Evolutionary conservation across 139 green algal species (phyloP).

Genomic region (Chlorella sp.): DNA sequence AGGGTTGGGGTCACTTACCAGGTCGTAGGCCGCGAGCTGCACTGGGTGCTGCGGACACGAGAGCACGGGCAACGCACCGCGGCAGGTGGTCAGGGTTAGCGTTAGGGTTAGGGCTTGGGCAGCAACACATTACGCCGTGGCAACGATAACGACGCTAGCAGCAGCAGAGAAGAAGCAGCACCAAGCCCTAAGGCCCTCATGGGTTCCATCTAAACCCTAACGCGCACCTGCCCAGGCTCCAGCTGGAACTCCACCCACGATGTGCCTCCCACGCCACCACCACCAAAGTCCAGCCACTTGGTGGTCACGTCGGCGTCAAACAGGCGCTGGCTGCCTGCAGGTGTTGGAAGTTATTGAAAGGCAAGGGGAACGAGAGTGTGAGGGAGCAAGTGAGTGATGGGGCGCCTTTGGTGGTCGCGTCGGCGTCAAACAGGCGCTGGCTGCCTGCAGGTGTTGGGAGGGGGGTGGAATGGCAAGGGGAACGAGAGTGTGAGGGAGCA

Average conservation of each 20-base stretch:
- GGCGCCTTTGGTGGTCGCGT: slow-evolving; percentile 53
- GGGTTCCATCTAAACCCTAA: neutral
- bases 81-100: too few species aligned
- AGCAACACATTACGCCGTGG: neutral
- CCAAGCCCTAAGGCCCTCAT: neutral
- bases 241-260: slow-evolving; percentile 59
- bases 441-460: too few species aligned
- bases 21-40: neutral
- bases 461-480: too few species aligned
- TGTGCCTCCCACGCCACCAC: slow-evolving; percentile 20
- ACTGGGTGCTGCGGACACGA: neutral
- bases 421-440: neutral
- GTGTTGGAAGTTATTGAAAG: too few species aligned
- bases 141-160: neutral
- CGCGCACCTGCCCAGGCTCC: neutral
- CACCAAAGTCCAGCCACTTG: slow-evolving; percentile 85
- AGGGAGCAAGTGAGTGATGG: too few species aligned
- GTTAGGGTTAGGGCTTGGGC: too few species aligned
- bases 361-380: too few species aligned
- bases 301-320: slow-evolving; percentile 14
- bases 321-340: neutral
- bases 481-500: too few species aligned
- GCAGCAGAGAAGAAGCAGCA: neutral
- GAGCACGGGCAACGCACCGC: neutral
- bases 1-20: neutral